Evolutionary conservation across 1,284 basidiomycete species (phyloP), one percentile per base, ranked within the genome.

Genomic region (Leucocoprinus gongylophorus): DNA sequence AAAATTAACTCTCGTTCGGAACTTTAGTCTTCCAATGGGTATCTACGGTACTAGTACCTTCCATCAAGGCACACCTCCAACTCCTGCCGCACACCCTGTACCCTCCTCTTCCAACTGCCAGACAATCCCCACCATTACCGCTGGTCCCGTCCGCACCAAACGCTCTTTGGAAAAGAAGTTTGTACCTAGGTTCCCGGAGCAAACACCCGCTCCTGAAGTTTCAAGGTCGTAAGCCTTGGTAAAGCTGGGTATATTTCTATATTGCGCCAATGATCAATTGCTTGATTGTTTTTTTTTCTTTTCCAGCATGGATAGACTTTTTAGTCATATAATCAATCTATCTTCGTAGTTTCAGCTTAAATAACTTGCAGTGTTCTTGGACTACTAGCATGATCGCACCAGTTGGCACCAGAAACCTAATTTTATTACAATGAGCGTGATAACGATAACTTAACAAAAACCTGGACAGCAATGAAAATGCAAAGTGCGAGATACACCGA

Each of bases 31-130:
- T 18, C 80, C 81, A 1, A 82, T 81, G 78, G 81, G 80, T 50
- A 74, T 82, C 20, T 81, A 82, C 55, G 78, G 78, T 46, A 74
- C 76, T 1, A 79, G 77, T 48, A 81, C 79, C 21, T 82, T 76
- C 75, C 65, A 67, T 59, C 80, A 82, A 60, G 81, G 80, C 33
- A 64, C 68, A 35, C 67, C 58, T 6, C 74, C 76, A 12, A 83
- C 80, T 1, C 81, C 81, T 1, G 5, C 68, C 3, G 61, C 76
- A 2, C 81, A 82, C 59, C 70, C 74, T 3, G 69, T 67, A 17
- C 72, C 74, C 38, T 55, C 68, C 9, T 75, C 74, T 1, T 75
- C 73, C 45, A 67, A 73, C 60, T 80, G 79, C 66, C 61, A 60
- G 18, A 51, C 66, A 13, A 44, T 76, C 20, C 67, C 76, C 1